A percentile compares a stretch with the other conserved stretches of the same genome.
These are phyloP conservation scores for Lipomyces yamanashiensis DNA, from an alignment of 805 yeast genomes.

Conservation along the genomic window DNA sequence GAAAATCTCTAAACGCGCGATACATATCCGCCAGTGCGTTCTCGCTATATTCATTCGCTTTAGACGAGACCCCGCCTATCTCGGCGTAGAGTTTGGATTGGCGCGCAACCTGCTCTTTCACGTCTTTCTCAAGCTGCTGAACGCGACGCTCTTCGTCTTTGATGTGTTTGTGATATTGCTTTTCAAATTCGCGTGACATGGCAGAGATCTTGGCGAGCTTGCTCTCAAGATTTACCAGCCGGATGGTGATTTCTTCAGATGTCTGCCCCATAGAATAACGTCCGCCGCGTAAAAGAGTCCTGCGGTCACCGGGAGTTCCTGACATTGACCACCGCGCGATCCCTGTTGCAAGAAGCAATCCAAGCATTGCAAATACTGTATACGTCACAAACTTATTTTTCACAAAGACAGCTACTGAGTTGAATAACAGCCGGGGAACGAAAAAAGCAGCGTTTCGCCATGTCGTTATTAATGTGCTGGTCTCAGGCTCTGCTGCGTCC, in stretches of 20 bases:
- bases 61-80: not conserved
- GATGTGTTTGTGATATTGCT: conserved; percentile 1
- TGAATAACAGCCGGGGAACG: not conserved
- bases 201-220: conserved; percentile 9
- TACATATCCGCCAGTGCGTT: not conserved
- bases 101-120: not conserved
- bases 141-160: not conserved
- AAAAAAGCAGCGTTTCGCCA: not conserved
- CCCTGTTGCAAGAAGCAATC: not conserved
- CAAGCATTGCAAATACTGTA: not conserved
- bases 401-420: not conserved
- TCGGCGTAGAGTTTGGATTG: not conserved
- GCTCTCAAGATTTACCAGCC: conserved; percentile 20
- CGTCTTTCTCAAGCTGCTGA: not conserved
- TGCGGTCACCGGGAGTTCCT: not conserved
- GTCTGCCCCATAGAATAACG: conserved; percentile 7
- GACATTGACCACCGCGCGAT: not conserved
- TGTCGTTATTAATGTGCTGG: not conserved
- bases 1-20: not conserved
- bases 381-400: not conserved
- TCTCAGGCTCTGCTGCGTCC: not conserved
- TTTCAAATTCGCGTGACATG: conserved; percentile 16
- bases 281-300: not conserved
- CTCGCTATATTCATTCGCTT: not conserved
- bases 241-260: conserved; percentile 20